Percentiles rank a stretch among this genome's conserved stretches.
Conservation (phyloP, 495 filamentous ascomycete species). For the Tuber aestivum region DNA sequence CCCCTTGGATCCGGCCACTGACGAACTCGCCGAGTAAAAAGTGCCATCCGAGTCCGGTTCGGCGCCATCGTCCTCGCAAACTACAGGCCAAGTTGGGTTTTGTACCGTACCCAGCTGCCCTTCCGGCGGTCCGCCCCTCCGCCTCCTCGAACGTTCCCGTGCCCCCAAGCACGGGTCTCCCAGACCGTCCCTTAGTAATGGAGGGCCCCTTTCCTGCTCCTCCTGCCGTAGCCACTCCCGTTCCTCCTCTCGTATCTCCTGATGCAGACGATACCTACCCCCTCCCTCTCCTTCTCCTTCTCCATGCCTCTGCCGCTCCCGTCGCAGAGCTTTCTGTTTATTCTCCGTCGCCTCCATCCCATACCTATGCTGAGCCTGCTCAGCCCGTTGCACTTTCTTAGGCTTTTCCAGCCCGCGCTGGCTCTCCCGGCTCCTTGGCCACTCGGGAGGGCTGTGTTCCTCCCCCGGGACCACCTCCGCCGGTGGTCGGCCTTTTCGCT, state of each 20-base stretch:
- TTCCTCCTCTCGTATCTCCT: not conserved
- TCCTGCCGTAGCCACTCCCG: not conserved
- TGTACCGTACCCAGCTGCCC: not conserved
- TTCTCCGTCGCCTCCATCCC: not conserved
- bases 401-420: not conserved
- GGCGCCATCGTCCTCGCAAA: not conserved
- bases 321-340: not conserved
- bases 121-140: not conserved
- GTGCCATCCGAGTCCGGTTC: not conserved
- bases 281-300: not conserved
- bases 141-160: not conserved
- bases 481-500: not conserved
- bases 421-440: not conserved
- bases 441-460: not conserved
- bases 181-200: not conserved
- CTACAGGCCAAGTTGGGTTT: not conserved
- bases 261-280: not conserved
- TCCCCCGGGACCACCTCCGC: not conserved
- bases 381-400: not conserved
- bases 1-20: not conserved
- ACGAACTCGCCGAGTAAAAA: not conserved
- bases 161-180: not conserved
- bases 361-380: not conserved
- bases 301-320: not conserved
- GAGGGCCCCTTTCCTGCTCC: not conserved